Conservation (phyloP, 225 moss, liverwort and hornwort genomes). For the Antitrichia curtipendula region DNA sequence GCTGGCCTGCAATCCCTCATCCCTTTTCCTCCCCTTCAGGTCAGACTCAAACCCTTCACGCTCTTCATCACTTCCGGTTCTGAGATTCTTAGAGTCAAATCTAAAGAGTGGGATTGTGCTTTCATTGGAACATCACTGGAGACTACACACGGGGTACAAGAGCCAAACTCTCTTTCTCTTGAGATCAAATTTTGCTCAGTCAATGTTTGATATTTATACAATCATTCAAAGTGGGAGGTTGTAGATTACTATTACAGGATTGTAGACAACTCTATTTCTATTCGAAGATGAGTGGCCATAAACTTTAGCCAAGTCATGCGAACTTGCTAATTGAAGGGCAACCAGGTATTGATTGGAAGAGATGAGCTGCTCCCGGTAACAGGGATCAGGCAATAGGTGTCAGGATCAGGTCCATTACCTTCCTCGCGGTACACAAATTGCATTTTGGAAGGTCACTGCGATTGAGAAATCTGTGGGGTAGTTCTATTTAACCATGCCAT, state of each 20-base stretch:
- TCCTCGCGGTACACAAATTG: not conserved
- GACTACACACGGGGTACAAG: no score
- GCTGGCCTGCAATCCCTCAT: slow-evolving; percentile 4
- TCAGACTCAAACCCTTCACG: not conserved
- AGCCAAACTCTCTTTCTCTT: not conserved
- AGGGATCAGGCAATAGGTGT: no score
- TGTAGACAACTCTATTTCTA: not conserved
- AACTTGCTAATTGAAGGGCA: not conserved
- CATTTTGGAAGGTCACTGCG: not conserved
- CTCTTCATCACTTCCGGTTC: not conserved
- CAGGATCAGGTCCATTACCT: not conserved
- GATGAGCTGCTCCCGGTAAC: not conserved
- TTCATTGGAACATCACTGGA: not conserved
- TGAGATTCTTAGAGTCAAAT: not conserved
- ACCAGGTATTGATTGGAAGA: not conserved
- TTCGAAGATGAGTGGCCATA: not conserved
- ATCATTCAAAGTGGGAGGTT: not conserved
- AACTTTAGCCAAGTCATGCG: not conserved
- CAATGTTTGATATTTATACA: not conserved
- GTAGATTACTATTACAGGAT: not conserved
- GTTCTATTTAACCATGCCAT: no score
- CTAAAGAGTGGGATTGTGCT: not conserved
- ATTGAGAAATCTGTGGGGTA: not conserved
- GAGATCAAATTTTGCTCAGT: not conserved
- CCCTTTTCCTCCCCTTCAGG: slow-evolving; percentile 29